Conservation (phyloP, 495 filamentous ascomycete species). For the Bacidia rubella region DNA sequence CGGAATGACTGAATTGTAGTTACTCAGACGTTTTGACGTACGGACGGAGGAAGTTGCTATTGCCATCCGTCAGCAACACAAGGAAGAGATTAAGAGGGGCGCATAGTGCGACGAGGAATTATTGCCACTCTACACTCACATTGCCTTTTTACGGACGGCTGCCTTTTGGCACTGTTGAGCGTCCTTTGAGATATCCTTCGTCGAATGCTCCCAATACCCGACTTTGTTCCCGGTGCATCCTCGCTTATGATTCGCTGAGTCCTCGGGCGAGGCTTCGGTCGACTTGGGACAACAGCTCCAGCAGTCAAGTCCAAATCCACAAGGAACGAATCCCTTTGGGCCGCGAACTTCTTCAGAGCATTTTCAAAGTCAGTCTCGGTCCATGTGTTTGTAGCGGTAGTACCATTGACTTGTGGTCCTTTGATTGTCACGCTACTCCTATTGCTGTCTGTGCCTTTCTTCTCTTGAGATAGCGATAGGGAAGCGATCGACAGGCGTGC, state of each 20-base stretch:
- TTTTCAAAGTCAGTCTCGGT: conserved; percentile 82
- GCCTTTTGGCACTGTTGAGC: conserved; percentile 88
- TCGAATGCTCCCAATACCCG: conserved; percentile 61
- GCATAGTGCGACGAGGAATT: background rate
- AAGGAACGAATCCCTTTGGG: conserved; percentile 83
- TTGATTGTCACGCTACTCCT: conserved; percentile 80
- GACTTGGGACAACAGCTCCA: conserved; percentile 59
- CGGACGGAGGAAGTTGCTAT: conserved; percentile 61
- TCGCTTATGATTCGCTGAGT: conserved; percentile 73
- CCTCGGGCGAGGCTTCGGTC: conserved; percentile 54
- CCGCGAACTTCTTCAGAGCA: conserved; percentile 84
- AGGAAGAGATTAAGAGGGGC: background rate
- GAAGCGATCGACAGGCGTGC: conserved; percentile 52
- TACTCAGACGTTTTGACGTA: conserved; percentile 79
- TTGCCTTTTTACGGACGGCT: conserved; percentile 64
- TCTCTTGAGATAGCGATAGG: conserved; percentile 39
- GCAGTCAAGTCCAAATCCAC: conserved; percentile 85
- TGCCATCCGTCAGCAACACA: conserved; percentile 6
- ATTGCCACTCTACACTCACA: conserved; percentile 39
- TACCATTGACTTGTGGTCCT: conserved; percentile 32
- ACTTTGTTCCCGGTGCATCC: conserved; percentile 42
- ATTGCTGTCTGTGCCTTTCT: conserved; percentile 61
- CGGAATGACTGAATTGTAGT: conserved; percentile 97
- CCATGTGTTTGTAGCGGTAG: conserved; percentile 19
- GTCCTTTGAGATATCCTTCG: conserved; percentile 80